Evolutionary conservation across 2,329 filamentous ascomycete genomes (phyloP), one percentile per base, ranked within the genome.

Genomic region (Epichloe scottii): DNA sequence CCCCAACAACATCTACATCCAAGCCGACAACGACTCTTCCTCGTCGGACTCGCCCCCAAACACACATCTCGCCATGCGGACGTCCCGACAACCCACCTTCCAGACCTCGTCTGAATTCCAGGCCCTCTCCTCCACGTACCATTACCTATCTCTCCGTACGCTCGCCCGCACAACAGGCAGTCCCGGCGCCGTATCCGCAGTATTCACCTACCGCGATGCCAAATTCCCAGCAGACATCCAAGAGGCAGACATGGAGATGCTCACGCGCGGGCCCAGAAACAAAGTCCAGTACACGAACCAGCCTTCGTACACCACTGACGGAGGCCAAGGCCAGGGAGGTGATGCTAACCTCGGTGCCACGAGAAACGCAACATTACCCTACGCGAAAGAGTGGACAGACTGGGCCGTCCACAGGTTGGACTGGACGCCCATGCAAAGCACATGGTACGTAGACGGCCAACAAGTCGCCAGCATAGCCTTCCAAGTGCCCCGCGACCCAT

Each of bases 281-380:
- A 63, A 63, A 38, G 63, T 78, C 38, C 73, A 77, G 54, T 82
- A 79, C 63, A 82, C 79, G 14, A 83, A 83, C 60, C 79, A 83
- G 60, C 79, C 79, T 0, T 68, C 75, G 0, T 72, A 75, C 51
- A 71, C 46, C 6, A 21, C 45, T 19, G 48, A 37, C 39, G 41
- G 38, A 15, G 67, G 30, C 30, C 33, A 19, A n/a, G 44, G 30
- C 6, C 51, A 64, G 66, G 12, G 61, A 66, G 10, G 73, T 71
- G 64, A 72, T 37, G 67, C 72, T 34, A 63, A 77, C 42, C 60
- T 68, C 4, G 60, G 66, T 26, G 73, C 79, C 1, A 77, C 76
- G 1, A 58, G 65, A 7, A 76, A 75, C 55, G 69, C 67, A 11
- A 74, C 69, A 3, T 61, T 76, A 40, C 73, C 78, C 1, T 54